phyloP scores from a whole-genome alignment of 208 protist species.

The Angomonas deanei region DNA sequence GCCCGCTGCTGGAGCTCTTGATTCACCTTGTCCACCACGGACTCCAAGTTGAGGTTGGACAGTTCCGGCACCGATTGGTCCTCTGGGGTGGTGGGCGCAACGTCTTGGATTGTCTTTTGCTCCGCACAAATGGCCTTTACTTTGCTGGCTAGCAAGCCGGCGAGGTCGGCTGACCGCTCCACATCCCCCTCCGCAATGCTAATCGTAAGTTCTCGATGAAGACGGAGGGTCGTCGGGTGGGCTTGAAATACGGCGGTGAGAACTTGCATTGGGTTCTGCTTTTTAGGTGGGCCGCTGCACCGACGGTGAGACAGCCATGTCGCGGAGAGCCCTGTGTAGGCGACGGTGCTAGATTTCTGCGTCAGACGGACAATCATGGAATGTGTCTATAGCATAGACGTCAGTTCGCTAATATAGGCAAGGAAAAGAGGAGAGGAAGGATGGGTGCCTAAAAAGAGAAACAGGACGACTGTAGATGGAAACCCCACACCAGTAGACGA shows the following conservation, averaged over 20 bases:
- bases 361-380: no score
- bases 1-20: neutral
- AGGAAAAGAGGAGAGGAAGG: no score
- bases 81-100: neutral
- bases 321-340: no score
- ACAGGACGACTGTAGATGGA: no score
- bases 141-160: slow-evolving; percentile 42
- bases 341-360: no score
- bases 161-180: slow-evolving; percentile 53
- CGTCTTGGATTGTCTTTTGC: neutral
- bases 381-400: no score
- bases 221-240: slow-evolving; percentile 49
- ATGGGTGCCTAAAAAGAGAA: no score
- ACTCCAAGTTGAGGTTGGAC: neutral
- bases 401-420: no score
- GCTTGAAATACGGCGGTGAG: slow-evolving; percentile 63
- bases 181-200: slow-evolving; percentile 59
- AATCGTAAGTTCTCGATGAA: slow-evolving; percentile 74
- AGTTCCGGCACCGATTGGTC: neutral
- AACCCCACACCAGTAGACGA: no score
- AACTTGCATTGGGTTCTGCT: slow-evolving; percentile 46
- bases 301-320: no score
- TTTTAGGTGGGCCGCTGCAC: no score
- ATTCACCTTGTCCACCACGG: neutral
- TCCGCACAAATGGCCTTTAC: no score